phyloP scores from a whole-genome alignment of 1,139 yeast species.

The Arxiozyma heterogenica region DNA sequence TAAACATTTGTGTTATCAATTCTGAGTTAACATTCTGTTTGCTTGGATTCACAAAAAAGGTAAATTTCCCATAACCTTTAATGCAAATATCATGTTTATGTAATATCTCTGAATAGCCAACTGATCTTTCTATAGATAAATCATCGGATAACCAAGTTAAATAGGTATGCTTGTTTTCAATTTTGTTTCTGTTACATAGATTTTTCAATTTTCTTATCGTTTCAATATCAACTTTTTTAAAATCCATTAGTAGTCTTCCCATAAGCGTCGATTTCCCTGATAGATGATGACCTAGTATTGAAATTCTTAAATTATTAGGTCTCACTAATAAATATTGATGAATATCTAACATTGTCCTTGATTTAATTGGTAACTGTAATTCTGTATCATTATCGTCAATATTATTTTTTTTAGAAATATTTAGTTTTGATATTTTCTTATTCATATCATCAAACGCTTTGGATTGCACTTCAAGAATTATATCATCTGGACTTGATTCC shows the following conservation, averaged over 20 bases:
- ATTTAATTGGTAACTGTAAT: slow-evolving; percentile 1
- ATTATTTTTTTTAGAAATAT: slow-evolving; percentile 2
- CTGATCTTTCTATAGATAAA: slow-evolving; percentile 59
- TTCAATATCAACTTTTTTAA: slow-evolving; percentile 61
- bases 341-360: slow-evolving; percentile 3
- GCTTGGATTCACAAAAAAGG: slow-evolving; percentile 83
- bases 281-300: slow-evolving; percentile 83
- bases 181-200: slow-evolving; percentile 63
- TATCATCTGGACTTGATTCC: slow-evolving; percentile 79
- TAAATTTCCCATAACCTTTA: slow-evolving; percentile 47
- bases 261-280: slow-evolving; percentile 87
- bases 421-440: slow-evolving; percentile 13
- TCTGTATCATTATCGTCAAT: not conserved
- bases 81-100: slow-evolving; percentile 27
- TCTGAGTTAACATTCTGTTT: slow-evolving; percentile 75
- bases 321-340: slow-evolving; percentile 6
- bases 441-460: slow-evolving; percentile 38
- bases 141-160: slow-evolving; percentile 45
- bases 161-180: slow-evolving; percentile 34
- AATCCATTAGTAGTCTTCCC: slow-evolving; percentile 70
- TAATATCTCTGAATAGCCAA: slow-evolving; percentile 75
- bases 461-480: slow-evolving; percentile 52
- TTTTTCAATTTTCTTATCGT: slow-evolving; percentile 60
- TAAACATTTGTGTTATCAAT: slow-evolving; percentile 32
- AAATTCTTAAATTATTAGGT: slow-evolving; percentile 58